phyloP scores from a whole-genome alignment of 2,329 filamentous ascomycete genomes.

The Epichloe gansuensis region DNA sequence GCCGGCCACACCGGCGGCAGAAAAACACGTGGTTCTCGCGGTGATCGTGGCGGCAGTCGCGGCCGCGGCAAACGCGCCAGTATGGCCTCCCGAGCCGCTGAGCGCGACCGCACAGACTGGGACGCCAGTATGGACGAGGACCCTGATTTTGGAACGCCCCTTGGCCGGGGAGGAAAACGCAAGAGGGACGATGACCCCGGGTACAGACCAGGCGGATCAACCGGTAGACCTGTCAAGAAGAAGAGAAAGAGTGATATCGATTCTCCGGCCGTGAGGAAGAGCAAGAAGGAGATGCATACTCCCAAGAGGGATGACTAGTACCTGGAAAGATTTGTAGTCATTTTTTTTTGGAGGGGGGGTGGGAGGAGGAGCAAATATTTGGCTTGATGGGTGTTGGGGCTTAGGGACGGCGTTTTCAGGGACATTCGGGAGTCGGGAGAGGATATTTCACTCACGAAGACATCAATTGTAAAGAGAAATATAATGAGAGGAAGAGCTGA shows the following conservation, averaged over 20 bases:
- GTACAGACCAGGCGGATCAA: conserved; percentile 46
- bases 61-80: conserved; percentile 23
- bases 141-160: conserved; percentile 19
- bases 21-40: conserved; percentile 19
- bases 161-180: conserved; percentile 26
- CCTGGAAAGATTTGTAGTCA: too few species aligned
- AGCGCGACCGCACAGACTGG: conserved; percentile 15
- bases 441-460: too few species aligned
- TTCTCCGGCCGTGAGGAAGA: conserved; percentile 22
- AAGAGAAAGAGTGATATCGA: conserved; percentile 44
- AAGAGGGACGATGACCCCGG: conserved; percentile 48
- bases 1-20: conserved; percentile 17
- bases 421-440: not conserved
- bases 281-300: conserved; percentile 20
- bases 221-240: conserved; percentile 40
- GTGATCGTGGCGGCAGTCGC: conserved; percentile 18
- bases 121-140: conserved; percentile 29
- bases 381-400: too few species aligned
- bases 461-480: too few species aligned
- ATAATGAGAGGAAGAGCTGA: too few species aligned
- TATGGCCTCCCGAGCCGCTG: conserved; percentile 11
- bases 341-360: too few species aligned
- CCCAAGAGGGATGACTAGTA: conserved; percentile 9
- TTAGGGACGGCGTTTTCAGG: not conserved
- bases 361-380: too few species aligned